Evolutionary conservation across 768 basidiomycete species (phyloP), one percentile per base, ranked within the genome.

Genomic region (Phlebiopsis gigantea): DNA sequence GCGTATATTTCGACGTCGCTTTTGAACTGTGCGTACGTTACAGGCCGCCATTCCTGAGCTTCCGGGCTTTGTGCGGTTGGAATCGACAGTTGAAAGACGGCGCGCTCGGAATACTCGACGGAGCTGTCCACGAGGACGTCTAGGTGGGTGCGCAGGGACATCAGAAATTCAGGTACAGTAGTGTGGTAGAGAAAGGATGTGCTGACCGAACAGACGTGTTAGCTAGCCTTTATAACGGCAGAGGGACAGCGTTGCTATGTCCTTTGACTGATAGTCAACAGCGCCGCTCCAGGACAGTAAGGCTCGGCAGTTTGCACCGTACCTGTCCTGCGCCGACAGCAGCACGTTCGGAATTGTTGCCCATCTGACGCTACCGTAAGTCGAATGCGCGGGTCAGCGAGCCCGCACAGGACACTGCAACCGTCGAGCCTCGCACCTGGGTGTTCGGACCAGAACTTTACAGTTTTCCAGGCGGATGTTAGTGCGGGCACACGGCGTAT

Each of bases 11-110:
- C 82, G 56, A 88, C 83, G 57, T 88, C 84, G 25, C 67, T 55
- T 53, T 75, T 73, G 72, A 89, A 88, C 65, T 82, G 76, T 17
- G 59, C 62, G 69, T 83, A 89, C 31, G 84, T 77, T 71, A 88
- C 77, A 56, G 79, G 69, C n/a, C 68, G 67, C 87, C 87, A 88
- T 50, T 70, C 64, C 34, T 71, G 71, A 53, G 79, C 68, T 52
- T 44, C 70, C 59, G 77, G 71, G 19, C 73, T 65, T 56, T 69
- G 71, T 25, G 21, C 17, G 25, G 62, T 54, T 28, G 57, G 56
- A 2, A 63, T 34, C 17, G 86, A 84, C 19, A 79, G 69, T 67
- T 76, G 79, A 73, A 87, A 86, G 61, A 78, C 80, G 26, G 79
- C 72, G 3, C 74, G 69, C 12, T 72, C 69, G n/a, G 83, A 72